Conservation (phyloP, 257 asterid species). For the Nicotiana benthamiana region DNA sequence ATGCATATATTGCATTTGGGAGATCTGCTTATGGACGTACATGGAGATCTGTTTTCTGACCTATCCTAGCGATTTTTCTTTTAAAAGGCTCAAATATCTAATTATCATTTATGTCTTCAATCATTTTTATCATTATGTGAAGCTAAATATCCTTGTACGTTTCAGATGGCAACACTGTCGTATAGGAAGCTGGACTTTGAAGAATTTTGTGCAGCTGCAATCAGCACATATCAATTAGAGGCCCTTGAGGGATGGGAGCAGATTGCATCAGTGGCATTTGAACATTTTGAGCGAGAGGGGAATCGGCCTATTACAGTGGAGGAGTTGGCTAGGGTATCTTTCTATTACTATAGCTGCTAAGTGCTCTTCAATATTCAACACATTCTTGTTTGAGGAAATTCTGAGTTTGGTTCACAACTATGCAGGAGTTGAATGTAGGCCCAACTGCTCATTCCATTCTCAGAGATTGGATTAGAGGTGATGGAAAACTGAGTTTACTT, state of each 20-base stretch:
- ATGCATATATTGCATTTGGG: background rate
- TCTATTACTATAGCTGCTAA: background rate
- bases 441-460: constrained; percentile 60
- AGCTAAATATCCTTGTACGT: background rate
- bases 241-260: constrained; percentile 82
- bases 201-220: constrained; percentile 88
- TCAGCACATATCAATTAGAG: constrained; percentile 82
- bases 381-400: background rate
- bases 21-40: background rate
- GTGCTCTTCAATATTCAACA: background rate
- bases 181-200: constrained; percentile 69
- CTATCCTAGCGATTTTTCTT: background rate
- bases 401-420: background rate
- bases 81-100: background rate
- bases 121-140: background rate
- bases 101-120: background rate
- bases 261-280: constrained; percentile 59
- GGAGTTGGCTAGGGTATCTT: constrained; percentile 73
- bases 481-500: constrained; percentile 66
- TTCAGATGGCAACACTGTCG: constrained; percentile 68
- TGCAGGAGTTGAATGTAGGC: constrained; percentile 84
- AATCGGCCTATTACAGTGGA: constrained; percentile 71
- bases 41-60: background rate
- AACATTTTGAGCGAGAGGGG: constrained; percentile 74
- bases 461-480: constrained; percentile 68